Conservation (phyloP, 2,329 filamentous ascomycete genomes). For the Pseudogymnoascus sp. region DNA sequence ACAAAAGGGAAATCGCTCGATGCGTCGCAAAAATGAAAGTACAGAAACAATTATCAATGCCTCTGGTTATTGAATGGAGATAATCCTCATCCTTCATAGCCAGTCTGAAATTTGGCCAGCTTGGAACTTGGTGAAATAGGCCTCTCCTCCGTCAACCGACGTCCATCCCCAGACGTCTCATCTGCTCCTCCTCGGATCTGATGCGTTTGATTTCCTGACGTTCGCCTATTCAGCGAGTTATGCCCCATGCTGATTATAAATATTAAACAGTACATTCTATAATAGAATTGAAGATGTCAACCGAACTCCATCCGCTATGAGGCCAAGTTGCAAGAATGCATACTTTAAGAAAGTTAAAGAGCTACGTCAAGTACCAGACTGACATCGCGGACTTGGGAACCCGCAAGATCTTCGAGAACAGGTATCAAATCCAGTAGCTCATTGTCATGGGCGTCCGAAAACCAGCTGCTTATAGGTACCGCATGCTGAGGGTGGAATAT, state of each 20-base stretch:
- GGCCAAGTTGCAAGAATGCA: conserved; percentile 28
- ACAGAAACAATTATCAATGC: conserved; percentile 6
- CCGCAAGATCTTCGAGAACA: conserved; percentile 92
- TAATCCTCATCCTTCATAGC: conserved; percentile 7
- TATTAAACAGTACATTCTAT: conserved; percentile 34
- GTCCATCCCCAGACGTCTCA: background rate
- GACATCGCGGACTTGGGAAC: conserved; percentile 82
- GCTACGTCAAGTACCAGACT: conserved; percentile 94
- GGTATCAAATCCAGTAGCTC: conserved; percentile 95
- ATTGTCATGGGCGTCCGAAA: conserved; percentile 98
- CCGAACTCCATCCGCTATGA: conserved; percentile 33
- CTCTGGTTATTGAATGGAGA: conserved; percentile 3
- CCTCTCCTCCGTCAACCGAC: conserved; percentile 1
- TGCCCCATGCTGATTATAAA: conserved; percentile 29
- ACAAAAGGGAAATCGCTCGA: conserved; percentile 10
- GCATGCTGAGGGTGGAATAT: conserved; percentile 99
- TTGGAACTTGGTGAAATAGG: conserved; percentile 9
- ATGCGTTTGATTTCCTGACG: conserved; percentile 9
- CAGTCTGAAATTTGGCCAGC: conserved; percentile 9
- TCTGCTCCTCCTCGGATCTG: conserved; percentile 4
- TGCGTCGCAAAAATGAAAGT: conserved; percentile 9
- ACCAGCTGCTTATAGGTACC: conserved; percentile 99
- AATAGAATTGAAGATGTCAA: conserved; percentile 32
- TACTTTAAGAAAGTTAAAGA: conserved; percentile 39
- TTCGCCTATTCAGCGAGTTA: conserved; percentile 12